phyloP scores from a whole-genome alignment of 2,329 filamentous ascomycete species.

The Fusarium coicis region DNA sequence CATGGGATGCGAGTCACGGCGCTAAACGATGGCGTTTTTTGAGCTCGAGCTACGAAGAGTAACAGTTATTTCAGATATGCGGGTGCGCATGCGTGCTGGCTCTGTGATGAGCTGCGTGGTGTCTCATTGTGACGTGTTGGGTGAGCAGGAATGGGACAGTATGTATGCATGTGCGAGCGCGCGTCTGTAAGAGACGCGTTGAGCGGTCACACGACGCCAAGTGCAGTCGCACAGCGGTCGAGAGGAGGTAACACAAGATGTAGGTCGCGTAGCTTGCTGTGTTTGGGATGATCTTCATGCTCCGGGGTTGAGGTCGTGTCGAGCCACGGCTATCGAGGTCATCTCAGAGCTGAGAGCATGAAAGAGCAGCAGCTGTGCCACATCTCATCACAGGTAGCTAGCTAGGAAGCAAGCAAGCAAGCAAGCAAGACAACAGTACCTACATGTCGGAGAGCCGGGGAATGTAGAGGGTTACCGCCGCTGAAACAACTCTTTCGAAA shows the following conservation, averaged over 20 bases:
- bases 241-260: slow-evolving; percentile 27
- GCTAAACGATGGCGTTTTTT: slow-evolving; percentile 23
- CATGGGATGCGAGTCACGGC: slow-evolving; percentile 35
- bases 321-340: slow-evolving; percentile 18
- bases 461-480: slow-evolving; percentile 17
- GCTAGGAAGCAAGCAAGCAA: not conserved
- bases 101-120: slow-evolving; percentile 31
- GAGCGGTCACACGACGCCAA: slow-evolving; percentile 22
- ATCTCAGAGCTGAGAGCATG: slow-evolving; percentile 17
- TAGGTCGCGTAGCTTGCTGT: slow-evolving; percentile 16
- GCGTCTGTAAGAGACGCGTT: slow-evolving; percentile 11
- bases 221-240: not conserved
- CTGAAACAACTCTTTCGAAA: slow-evolving; percentile 40
- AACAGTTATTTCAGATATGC: slow-evolving; percentile 10
- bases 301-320: slow-evolving; percentile 22
- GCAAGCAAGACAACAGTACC: not conserved
- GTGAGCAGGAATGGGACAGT: slow-evolving; percentile 16
- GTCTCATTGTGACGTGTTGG: slow-evolving; percentile 44
- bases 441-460: slow-evolving; percentile 24
- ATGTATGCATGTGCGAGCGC: slow-evolving; percentile 4
- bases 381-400: not conserved
- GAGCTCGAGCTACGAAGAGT: slow-evolving; percentile 4
- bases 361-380: slow-evolving; percentile 15
- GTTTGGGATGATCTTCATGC: slow-evolving; percentile 14
- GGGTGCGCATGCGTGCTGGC: slow-evolving; percentile 10